Conservation (phyloP, 148 eudicot genomes). For the Polygonum maritimum region DNA sequence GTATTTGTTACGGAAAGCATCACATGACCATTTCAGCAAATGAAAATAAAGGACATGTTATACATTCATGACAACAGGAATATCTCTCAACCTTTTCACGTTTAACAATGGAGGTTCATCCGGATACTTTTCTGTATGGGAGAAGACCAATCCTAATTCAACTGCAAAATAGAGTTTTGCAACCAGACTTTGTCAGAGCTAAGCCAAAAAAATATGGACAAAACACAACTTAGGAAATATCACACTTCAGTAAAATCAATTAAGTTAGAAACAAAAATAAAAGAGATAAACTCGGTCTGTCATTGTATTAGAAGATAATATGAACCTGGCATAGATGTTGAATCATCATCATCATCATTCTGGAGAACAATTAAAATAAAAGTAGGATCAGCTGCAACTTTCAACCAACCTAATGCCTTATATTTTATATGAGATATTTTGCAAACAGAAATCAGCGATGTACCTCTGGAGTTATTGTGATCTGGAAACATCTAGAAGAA, state of each 20-base stretch:
- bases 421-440: neutral
- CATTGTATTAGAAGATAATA: neutral
- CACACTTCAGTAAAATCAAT: neutral
- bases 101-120: slow-evolving; percentile 91
- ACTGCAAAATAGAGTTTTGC: slow-evolving; percentile 37
- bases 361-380: slow-evolving; percentile 23
- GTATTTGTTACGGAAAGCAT: neutral
- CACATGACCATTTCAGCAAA: neutral
- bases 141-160: slow-evolving; percentile 78
- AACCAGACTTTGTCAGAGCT: neutral
- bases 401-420: neutral
- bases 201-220: neutral
- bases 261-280: neutral
- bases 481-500: slow-evolving; percentile 76
- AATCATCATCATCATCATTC: slow-evolving; percentile 68
- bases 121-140: slow-evolving; percentile 93
- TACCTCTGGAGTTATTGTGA: slow-evolving; percentile 75
- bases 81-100: slow-evolving; percentile 53
- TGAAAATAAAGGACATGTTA: neutral
- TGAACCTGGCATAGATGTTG: slow-evolving; percentile 48
- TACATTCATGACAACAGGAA: neutral
- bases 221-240: neutral
- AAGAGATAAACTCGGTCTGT: neutral
- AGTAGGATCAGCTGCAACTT: slow-evolving; percentile 1
- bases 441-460: slow-evolving; percentile 4